Base-by-base conservation (phyloP, 257 asterid genomes). In the Scutellaria barbata region DNA sequence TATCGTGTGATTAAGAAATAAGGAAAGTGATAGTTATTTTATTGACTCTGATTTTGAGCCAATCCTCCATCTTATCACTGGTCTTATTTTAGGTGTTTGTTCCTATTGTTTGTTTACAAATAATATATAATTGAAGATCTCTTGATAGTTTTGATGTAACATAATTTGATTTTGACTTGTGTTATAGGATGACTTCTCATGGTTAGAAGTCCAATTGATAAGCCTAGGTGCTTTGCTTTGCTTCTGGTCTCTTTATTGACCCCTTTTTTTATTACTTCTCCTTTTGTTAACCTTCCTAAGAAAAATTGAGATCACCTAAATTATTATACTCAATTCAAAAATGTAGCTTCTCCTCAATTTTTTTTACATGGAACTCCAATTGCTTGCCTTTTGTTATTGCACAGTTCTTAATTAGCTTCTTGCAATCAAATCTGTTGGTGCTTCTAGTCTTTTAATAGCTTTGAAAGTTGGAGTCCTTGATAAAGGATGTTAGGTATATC, bases 401-500 rank as follows among this genome's bases (percentile, higher is more conserved):
- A 10, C 35, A 41, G 51, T 59, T 43, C 40, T 66, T 54, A 20
- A 33, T 46, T 45, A 22, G 73, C 62, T 1, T 71, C 25, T 22
- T 50, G 12, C 46, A 16, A 42, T 63, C 43, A 63, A 41, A 55
- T 62, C 39, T 16, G 10, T 17, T 4, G 22, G 13, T 66, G 53
- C 8, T 43, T 66, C 18, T 39, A 33, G 42, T n/a, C 25, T 35
- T 66, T 39, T 12, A 42, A 52, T 67, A 63, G 16, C 53, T 74
- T 8, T 42, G 61, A 35, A 72, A 54, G 16, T 73, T 76, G 74
- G 71, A 68, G 74, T 79, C 86, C 87, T 92, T 92, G 55, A 90
- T 16, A 62, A 10, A 60, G 68, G 45, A 40, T 43, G 37, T 68
- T 81, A 90, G 98, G 96, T 80, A 86, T 94, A 88, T 91, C 98